Base-by-base conservation (phyloP, 176 grass and related monocot genomes). In the Lolium rigidum region DNA sequence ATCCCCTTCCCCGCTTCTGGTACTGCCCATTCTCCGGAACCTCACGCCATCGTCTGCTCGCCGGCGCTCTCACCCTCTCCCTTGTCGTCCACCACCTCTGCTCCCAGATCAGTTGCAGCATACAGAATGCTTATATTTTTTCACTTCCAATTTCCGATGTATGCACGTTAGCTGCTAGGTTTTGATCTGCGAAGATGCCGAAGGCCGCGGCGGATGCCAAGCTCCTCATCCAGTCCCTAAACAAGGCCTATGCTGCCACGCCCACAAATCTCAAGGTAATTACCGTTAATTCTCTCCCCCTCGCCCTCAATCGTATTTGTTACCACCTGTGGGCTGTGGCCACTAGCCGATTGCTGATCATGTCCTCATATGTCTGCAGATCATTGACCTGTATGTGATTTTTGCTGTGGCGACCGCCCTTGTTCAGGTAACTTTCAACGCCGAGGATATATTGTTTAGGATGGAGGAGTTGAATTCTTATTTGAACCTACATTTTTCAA, bases 301-400 rank as follows among this genome's bases (percentile, higher is more conserved):
- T 43, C 7, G 0, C 48, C 68, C 14, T 15, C 57, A 17, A 6
- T 17, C 14, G 21, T 50, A 24, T 20, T 9, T 22, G 24, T 18
- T 43, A 10, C 39, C 7, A 9, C 48, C 3, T 24, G 5, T 20
- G 15, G 46, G 46, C 6, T 47, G 5, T 20, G 15, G 18, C 49
- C 41, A 16, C 41, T 6, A 14, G 70, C 41, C 1, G 38, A 12
- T 81, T 60, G 10, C 10, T 89, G 50, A 66, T 41, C 41, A 1
- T 63, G 2, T 66, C 26, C 17, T 66, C 5, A 83, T 41, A 46
- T 65, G 17, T 75, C 73, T 84, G 86, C 82, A 99, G 97, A 96
- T 96, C 12, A 90, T 99, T 59, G 97, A 96, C 81, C 75, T 99
- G 11, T 99, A 96, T 22, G 88, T 96, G 88, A 56, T 91, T 69